Conservation (phyloP, 345 rosid genomes). For the Murraya paniculata region DNA sequence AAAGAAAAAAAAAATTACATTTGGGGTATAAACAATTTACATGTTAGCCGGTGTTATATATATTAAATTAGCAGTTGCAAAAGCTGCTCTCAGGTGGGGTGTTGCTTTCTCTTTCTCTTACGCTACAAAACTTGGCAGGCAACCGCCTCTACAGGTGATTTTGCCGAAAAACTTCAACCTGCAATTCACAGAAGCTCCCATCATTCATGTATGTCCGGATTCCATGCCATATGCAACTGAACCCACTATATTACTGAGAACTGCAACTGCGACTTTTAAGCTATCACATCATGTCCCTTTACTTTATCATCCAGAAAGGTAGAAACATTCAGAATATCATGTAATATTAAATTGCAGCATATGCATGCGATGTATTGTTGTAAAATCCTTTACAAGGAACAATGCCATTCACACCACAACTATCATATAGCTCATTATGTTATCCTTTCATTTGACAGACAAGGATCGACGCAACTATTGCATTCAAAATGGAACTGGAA, state of each 20-base stretch:
- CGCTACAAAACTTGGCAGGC: slow-evolving; percentile 40
- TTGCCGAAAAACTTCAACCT: slow-evolving; percentile 26
- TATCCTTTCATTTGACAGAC: background rate
- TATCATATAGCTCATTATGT: background rate
- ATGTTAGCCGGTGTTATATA: slow-evolving; percentile 31
- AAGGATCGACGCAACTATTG: background rate
- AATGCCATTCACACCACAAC: background rate
- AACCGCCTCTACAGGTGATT: slow-evolving; percentile 14
- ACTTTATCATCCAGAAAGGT: slow-evolving; percentile 7
- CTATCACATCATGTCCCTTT: slow-evolving; percentile 23
- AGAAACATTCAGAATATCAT: background rate
- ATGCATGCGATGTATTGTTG: background rate
- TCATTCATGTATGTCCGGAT: background rate
- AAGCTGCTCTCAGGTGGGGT: slow-evolving; percentile 13
- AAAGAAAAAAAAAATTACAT: background rate
- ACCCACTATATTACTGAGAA: background rate
- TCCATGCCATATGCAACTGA: background rate
- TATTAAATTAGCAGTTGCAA: slow-evolving; percentile 15
- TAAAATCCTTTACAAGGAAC: too few relatives aligned
- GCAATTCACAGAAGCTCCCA: slow-evolving; percentile 19
- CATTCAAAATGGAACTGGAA: background rate
- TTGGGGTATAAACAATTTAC: slow-evolving; percentile 33
- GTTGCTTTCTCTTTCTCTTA: background rate
- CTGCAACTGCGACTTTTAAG: slow-evolving; percentile 5
- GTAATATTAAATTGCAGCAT: background rate